Evolutionary conservation across 768 basidiomycete genomes (phyloP).

Genomic region (Cystofilobasidium macerans): DNA sequence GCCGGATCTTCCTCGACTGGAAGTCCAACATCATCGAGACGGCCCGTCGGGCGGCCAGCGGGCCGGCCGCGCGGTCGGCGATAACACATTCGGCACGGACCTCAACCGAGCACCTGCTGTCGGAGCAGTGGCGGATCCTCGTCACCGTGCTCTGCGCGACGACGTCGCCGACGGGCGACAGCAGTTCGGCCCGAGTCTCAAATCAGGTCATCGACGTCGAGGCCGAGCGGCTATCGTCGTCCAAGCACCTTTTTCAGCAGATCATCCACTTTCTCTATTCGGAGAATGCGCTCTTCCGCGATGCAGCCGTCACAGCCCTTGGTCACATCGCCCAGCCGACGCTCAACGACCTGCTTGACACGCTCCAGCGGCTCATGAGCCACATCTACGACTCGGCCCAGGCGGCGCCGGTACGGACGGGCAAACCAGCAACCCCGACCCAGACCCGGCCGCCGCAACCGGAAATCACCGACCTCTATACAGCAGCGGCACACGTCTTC

Average conservation of each 20-base stretch:
- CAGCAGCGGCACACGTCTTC: conserved; percentile 80
- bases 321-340: conserved; percentile 68
- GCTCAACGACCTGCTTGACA: conserved; percentile 72
- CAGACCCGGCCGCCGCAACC: neutral
- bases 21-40: conserved; percentile 30
- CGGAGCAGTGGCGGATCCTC: conserved; percentile 37
- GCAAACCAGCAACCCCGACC: neutral
- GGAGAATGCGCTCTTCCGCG: conserved; percentile 69
- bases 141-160: conserved; percentile 76
- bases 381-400: conserved; percentile 59
- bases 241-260: conserved; percentile 70
- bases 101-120: conserved; percentile 33
- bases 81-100: conserved; percentile 23
- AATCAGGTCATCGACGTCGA: conserved; percentile 46
- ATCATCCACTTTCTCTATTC: conserved; percentile 78
- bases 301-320: conserved; percentile 76
- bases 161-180: conserved; percentile 44
- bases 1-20: conserved; percentile 31
- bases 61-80: conserved; percentile 6
- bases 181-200: conserved; percentile 53
- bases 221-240: conserved; percentile 68
- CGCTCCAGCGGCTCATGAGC: conserved; percentile 65
- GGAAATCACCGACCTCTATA: conserved; percentile 49
- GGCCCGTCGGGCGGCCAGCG: conserved; percentile 1
- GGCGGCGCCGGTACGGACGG: neutral